Conservation (phyloP, 140 eudicot species). For the Anethum foeniculum region DNA sequence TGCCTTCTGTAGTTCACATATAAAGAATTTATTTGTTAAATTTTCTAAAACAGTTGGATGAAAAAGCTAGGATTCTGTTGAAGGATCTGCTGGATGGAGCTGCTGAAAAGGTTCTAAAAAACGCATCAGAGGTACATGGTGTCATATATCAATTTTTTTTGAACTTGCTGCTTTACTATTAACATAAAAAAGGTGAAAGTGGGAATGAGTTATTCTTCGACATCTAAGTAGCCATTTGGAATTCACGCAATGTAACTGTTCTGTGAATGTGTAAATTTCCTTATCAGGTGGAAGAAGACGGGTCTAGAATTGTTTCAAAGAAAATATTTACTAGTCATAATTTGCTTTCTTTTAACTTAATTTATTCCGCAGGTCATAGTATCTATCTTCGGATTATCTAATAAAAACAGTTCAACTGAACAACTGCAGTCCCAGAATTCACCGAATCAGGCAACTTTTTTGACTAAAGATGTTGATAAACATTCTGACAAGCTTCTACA, state of each 20-base stretch:
- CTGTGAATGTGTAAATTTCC: not conserved
- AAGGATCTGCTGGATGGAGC: conserved; percentile 30
- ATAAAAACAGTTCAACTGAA: too few species aligned
- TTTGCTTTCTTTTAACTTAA: not conserved
- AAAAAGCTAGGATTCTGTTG: conserved; percentile 31
- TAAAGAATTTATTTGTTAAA: not conserved
- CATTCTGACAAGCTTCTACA: not conserved
- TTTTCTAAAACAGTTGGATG: conserved; percentile 28
- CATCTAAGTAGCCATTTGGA: not conserved
- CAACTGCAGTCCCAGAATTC: too few species aligned
- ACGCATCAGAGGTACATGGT: conserved; percentile 35
- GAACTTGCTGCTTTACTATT: not conserved
- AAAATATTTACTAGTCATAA: not conserved
- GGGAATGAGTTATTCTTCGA: not conserved
- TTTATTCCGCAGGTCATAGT: conserved; percentile 27
- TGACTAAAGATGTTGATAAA: not conserved
- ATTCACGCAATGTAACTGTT: not conserved
- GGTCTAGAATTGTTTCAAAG: not conserved
- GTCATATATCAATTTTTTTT: not conserved
- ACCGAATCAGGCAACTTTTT: too few species aligned
- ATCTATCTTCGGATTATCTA: conserved; percentile 9
- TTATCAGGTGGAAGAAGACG: not conserved
- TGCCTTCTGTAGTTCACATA: not conserved
- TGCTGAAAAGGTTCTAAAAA: conserved; percentile 30
- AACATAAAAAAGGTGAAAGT: not conserved